Evolutionary conservation across 1,284 basidiomycete genomes (phyloP).

Genomic region (Pyrrhoderma lamaoense): DNA sequence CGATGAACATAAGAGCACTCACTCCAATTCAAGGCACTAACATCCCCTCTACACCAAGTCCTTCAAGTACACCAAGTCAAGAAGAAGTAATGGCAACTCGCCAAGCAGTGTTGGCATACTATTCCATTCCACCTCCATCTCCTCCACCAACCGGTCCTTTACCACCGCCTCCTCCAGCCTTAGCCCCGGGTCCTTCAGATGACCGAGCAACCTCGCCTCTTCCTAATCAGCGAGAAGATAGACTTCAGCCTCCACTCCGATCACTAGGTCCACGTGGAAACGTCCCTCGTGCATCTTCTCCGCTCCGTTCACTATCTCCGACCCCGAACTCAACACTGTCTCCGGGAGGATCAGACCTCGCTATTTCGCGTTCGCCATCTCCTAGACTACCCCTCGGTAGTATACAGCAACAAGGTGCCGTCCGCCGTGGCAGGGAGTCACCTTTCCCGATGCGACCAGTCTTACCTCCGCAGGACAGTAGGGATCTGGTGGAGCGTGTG

Average conservation of each 20-base stretch:
- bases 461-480: slow-evolving; percentile 14
- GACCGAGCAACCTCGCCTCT: background rate
- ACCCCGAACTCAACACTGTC: background rate
- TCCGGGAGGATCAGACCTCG: background rate
- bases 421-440: slow-evolving; percentile 13
- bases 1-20: background rate
- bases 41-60: background rate
- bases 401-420: slow-evolving; percentile 1
- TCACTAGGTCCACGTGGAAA: background rate
- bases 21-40: background rate
- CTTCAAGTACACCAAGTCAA: background rate
- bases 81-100: slow-evolving; percentile 4
- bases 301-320: background rate
- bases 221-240: background rate
- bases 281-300: background rate
- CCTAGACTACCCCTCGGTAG: background rate
- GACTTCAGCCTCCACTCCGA: background rate
- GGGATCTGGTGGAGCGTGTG: slow-evolving; percentile 7
- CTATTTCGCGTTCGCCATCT: background rate
- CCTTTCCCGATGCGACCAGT: slow-evolving; percentile 16
- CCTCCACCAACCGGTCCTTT: slow-evolving; percentile 16
- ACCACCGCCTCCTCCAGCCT: slow-evolving; percentile 4
- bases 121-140: slow-evolving; percentile 16
- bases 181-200: too few species aligned
- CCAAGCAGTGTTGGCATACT: slow-evolving; percentile 15